Evolutionary conservation across 495 filamentous ascomycete species (phyloP).

Genomic region (Penicillium taxi): DNA sequence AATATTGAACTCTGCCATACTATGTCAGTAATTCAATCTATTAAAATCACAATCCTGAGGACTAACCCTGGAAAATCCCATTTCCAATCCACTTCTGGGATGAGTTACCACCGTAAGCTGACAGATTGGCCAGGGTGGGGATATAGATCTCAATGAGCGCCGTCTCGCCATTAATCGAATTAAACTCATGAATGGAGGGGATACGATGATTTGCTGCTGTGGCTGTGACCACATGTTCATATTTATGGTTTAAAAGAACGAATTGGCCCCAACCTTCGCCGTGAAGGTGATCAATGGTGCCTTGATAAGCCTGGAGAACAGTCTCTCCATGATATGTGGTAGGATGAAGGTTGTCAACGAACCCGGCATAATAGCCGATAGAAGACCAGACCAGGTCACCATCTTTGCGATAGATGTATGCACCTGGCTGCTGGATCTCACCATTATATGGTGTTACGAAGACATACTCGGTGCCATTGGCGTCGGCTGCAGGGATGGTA

Average conservation of each 20-base stretch:
- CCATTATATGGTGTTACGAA: conserved; percentile 34
- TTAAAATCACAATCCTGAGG: too few species aligned
- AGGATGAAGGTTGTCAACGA: conserved; percentile 29
- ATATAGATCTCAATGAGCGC: conserved; percentile 26
- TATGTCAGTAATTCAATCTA: too few species aligned
- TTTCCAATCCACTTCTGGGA: conserved; percentile 27
- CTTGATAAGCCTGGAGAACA: conserved; percentile 43
- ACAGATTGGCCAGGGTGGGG: conserved; percentile 16
- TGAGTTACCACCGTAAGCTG: conserved; percentile 18
- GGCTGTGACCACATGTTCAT: conserved; percentile 38
- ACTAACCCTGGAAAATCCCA: conserved; percentile 27
- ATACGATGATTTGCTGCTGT: conserved; percentile 37
- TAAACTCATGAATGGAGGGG: conserved; percentile 42
- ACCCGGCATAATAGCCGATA: conserved; percentile 39
- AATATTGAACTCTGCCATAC: conserved; percentile 22
- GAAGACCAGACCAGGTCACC: conserved; percentile 48
- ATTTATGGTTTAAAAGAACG: conserved; percentile 38
- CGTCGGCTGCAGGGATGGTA: conserved; percentile 35
- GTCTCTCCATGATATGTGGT: conserved; percentile 34
- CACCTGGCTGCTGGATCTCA: conserved; percentile 23
- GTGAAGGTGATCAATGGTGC: conserved; percentile 36
- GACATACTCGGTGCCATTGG: conserved; percentile 39
- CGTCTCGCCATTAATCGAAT: conserved; percentile 28
- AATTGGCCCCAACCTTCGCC: conserved; percentile 40
- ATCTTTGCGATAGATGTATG: conserved; percentile 45